A percentile compares a stretch with the other conserved stretches of the same genome.
phyloP scores from a whole-genome alignment of 2,329 filamentous ascomycete species.

The Fusarium austroafricanum region DNA sequence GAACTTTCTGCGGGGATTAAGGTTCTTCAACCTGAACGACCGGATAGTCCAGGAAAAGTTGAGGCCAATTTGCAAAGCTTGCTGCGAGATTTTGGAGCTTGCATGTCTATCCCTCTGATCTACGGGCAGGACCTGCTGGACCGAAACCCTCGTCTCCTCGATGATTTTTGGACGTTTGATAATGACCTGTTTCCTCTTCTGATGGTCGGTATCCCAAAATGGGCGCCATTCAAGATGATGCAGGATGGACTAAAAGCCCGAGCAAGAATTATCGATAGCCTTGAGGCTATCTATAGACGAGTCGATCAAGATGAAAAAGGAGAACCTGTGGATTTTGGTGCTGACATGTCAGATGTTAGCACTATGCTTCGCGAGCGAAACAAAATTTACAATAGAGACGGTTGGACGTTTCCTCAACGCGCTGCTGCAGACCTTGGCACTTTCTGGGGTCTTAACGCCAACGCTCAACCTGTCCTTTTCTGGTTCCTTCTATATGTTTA shows the following conservation, averaged over 20 bases:
- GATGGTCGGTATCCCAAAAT: slow-evolving; percentile 36
- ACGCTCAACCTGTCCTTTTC: slow-evolving; percentile 38
- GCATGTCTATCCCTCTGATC: slow-evolving; percentile 38
- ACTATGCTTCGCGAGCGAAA: slow-evolving; percentile 31
- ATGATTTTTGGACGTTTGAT: slow-evolving; percentile 43
- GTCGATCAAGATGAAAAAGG: slow-evolving; percentile 23
- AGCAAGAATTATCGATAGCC: slow-evolving; percentile 14
- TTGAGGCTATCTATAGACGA: slow-evolving; percentile 15
- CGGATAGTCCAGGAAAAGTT: neutral
- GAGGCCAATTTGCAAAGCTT: slow-evolving; percentile 29
- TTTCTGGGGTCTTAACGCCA: slow-evolving; percentile 41
- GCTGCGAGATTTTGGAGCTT: slow-evolving; percentile 39
- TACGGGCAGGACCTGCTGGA: slow-evolving; percentile 40
- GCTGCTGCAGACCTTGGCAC: slow-evolving; percentile 17
- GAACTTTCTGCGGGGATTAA: slow-evolving; percentile 29
- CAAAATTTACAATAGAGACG: slow-evolving; percentile 19
- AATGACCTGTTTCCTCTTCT: slow-evolving; percentile 37
- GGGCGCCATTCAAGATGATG: slow-evolving; percentile 33
- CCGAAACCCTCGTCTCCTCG: slow-evolving; percentile 17
- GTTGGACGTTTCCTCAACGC: slow-evolving; percentile 21
- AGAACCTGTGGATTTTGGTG: slow-evolving; percentile 22
- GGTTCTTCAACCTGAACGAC: neutral
- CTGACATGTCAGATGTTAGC: slow-evolving; percentile 33
- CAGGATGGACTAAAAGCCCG: slow-evolving; percentile 34
- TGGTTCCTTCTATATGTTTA: slow-evolving; percentile 38